Evolutionary conservation across 768 basidiomycete species (phyloP).

Genomic region (Dentipellis fragilis): DNA sequence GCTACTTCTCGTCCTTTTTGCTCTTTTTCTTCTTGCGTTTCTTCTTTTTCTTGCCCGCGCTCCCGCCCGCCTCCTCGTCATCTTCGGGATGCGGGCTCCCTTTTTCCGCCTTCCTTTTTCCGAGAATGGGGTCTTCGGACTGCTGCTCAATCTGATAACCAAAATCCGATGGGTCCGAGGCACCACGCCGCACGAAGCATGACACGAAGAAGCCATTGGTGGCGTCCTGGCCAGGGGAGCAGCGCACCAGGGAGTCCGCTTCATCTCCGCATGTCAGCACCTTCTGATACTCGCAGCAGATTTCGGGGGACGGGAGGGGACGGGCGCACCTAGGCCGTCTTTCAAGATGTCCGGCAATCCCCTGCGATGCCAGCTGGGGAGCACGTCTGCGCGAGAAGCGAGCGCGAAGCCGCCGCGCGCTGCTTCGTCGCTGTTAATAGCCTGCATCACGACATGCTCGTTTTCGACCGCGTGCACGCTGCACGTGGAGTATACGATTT

Average conservation of each 20-base stretch:
- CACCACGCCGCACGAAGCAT: constrained; percentile 53
- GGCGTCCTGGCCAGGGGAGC: constrained; percentile 71
- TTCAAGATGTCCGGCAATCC: constrained; percentile 62
- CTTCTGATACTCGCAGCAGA: background rate
- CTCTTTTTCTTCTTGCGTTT: constrained; percentile 3
- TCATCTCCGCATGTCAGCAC: constrained; percentile 28
- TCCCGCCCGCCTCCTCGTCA: constrained; percentile 1
- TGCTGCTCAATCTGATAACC: background rate
- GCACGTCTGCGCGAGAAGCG: constrained; percentile 53
- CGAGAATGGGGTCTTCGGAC: background rate
- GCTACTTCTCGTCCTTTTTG: background rate
- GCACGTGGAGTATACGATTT: constrained; percentile 97
- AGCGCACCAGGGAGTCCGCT: constrained; percentile 58
- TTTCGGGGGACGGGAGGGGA: background rate
- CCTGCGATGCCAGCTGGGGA: constrained; percentile 78
- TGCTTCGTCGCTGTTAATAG: constrained; percentile 67
- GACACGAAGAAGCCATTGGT: constrained; percentile 98
- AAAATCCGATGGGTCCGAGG: background rate
- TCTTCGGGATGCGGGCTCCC: background rate
- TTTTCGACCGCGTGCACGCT: constrained; percentile 88
- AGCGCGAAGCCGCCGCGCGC: constrained; percentile 48
- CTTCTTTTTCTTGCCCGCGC: constrained; percentile 3
- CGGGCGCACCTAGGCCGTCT: background rate
- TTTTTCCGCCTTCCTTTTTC: background rate
- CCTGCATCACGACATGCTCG: constrained; percentile 77